Evolutionary conservation across 768 basidiomycete genomes (phyloP).

Genomic region (Suillus sp.): DNA sequence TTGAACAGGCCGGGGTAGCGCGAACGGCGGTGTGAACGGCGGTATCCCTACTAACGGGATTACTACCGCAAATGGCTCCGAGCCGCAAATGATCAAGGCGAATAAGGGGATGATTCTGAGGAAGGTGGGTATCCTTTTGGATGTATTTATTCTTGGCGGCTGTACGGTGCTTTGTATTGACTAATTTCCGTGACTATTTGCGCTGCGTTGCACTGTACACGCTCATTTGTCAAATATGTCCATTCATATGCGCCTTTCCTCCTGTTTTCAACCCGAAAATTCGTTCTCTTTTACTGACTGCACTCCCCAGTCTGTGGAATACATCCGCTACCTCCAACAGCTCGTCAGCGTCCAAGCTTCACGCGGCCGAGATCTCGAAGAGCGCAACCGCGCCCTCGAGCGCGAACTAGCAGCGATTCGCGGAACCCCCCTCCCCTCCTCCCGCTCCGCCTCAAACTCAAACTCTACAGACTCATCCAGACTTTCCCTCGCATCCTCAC

Average conservation of each 20-base stretch:
- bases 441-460: background rate
- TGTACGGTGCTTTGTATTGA: conserved; percentile 22
- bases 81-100: conserved; percentile 68
- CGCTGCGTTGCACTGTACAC: background rate
- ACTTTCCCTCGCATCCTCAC: background rate
- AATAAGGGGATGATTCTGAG: conserved; percentile 94
- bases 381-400: conserved; percentile 53
- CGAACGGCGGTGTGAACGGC: conserved; percentile 23
- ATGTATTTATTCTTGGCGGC: conserved; percentile 47
- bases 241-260: background rate
- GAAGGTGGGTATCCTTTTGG: conserved; percentile 48
- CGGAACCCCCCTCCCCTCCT: conserved; percentile 10
- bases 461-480: background rate
- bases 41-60: conserved; percentile 18
- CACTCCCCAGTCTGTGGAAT: conserved; percentile 45
- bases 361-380: conserved; percentile 78
- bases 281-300: background rate
- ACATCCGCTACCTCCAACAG: conserved; percentile 79
- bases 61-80: conserved; percentile 23
- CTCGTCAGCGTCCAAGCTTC: conserved; percentile 79
- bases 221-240: background rate
- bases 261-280: conserved; percentile 5
- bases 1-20: conserved; percentile 11
- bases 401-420: conserved; percentile 29
- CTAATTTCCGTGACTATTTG: background rate